Base-by-base conservation (phyloP, 176 grass and related monocot species). In the Cenchrus purpureus region DNA sequence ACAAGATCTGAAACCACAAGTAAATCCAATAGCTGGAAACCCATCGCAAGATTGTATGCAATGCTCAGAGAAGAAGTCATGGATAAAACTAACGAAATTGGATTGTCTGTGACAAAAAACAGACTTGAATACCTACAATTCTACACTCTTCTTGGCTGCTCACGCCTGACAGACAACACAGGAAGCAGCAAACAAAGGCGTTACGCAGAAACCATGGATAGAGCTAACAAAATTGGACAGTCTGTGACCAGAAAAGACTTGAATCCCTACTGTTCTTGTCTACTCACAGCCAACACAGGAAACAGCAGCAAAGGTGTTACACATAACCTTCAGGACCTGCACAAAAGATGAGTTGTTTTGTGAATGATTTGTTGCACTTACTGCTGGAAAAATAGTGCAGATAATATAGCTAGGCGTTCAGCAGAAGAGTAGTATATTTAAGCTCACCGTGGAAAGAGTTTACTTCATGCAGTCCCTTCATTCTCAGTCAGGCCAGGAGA, bases 251-350 rank as follows among this genome's bases (percentile, higher is more conserved):
- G 37, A 64, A 29, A 37, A 64, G n/a, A 19, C 57, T 64, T 79
- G 42, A 79, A 64, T 49, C 59, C 57, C 58, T 31, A 20, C 45
- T 13, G 16, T 12, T 45, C 20, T 78, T 61, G n/a, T 79, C 22
- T 79, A 44, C 44, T 79, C 77, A 79, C 77, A 65, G 73, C 52
- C 52, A 75, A 56, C 16, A 56, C 29, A 56, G 5, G 52, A 75
- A 57, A 56, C 73, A 40, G 34, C 15, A 56, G 37, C 48, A 74
- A 9, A 42, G 29, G 29, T 8, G 37, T 40, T 40, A 40, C 37
- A 40, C 37, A 40, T 40, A 40, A 50, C 8, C 76, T 50, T 79
- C 37, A 61, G 12, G 13, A 49, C 59, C 76, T 64, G 58, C 60
- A 49, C n/a, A 63, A 63, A 29, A 62, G 37, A 78, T 1, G 4